Base-by-base conservation (phyloP, 2,329 filamentous ascomycete species). In the Claviceps purpurea region DNA sequence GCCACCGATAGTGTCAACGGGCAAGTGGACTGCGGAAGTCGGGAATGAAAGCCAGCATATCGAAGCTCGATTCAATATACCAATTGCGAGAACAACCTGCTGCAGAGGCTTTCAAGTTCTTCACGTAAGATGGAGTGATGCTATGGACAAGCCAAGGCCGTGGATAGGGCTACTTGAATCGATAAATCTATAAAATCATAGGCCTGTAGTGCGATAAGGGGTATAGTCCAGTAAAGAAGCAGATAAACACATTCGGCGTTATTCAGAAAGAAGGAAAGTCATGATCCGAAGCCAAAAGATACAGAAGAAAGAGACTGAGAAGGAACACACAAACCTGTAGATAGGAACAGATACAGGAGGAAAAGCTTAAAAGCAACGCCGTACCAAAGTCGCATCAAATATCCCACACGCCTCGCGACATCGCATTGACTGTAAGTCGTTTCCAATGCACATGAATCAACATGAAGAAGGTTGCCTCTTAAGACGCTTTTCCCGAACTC, bases 381-480 rank as follows among this genome's bases (percentile, higher is more conserved):
- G 44, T 37, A 47, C 4, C 24, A 20, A 50, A 40, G 10, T 11
- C 13, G 22, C 10, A 34, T 8, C 48, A 34, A 34, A 39, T 43
- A 43, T 50, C 26, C 43, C 44, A 20, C 4, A 46, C 13, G 48
- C 48, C 38, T 42, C 24, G 16, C 50, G 13, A 34, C 22, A n/a
- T 30, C 37, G 41, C n/a, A 26, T 42, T 24, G 13, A 46, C 47
- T 41, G n/a, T 47, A 38, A 50, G 4, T 37, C 30, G 18, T 24
- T n/a, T n/a, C 42, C 22, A 14, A 16, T 45, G 39, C 51, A 43
- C 47, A 52, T 14, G 41, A 52, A 20, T 45, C 47, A 53, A 39
- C 52, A 52, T 14, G 45, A 54, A 5, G 51, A 54, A 13, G 52
- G 47, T 13, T 52, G 50, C 5, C 41, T 50, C 3, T 30, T 50